Conservation (phyloP, 768 basidiomycete genomes). For the Crepidotus variabilis region DNA sequence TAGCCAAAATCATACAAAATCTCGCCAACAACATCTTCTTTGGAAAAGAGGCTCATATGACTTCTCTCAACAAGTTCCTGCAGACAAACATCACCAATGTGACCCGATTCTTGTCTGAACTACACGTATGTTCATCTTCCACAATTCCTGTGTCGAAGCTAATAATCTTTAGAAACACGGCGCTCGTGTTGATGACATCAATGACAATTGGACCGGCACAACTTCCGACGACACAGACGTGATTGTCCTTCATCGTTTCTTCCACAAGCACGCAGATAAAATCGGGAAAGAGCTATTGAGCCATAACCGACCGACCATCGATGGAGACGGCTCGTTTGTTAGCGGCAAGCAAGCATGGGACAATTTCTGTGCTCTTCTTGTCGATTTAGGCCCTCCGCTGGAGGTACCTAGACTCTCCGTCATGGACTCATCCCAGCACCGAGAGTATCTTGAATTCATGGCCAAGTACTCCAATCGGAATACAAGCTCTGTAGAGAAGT, state of each 20-base stretch:
- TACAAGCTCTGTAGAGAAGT: conserved; percentile 56
- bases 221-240: conserved; percentile 81
- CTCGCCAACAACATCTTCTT: conserved; percentile 93
- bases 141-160: neutral
- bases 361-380: conserved; percentile 69
- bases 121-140: conserved; percentile 48
- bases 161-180: conserved; percentile 29
- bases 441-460: conserved; percentile 68
- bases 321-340: conserved; percentile 51
- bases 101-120: conserved; percentile 72
- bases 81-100: conserved; percentile 66
- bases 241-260: conserved; percentile 79
- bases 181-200: conserved; percentile 45
- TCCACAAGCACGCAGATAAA: conserved; percentile 81
- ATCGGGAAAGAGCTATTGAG: conserved; percentile 85
- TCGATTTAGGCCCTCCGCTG: conserved; percentile 70
- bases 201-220: conserved; percentile 72
- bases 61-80: conserved; percentile 72
- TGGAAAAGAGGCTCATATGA: conserved; percentile 88
- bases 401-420: conserved; percentile 62
- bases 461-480: conserved; percentile 55
- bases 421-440: conserved; percentile 46
- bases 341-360: conserved; percentile 85
- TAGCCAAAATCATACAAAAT: conserved; percentile 92
- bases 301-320: conserved; percentile 53